A percentile compares a stretch with the other conserved stretches of the same genome.
Evolutionary conservation across 306 rosid species (phyloP).

Genomic region (Hippophae gyantsensis): DNA sequence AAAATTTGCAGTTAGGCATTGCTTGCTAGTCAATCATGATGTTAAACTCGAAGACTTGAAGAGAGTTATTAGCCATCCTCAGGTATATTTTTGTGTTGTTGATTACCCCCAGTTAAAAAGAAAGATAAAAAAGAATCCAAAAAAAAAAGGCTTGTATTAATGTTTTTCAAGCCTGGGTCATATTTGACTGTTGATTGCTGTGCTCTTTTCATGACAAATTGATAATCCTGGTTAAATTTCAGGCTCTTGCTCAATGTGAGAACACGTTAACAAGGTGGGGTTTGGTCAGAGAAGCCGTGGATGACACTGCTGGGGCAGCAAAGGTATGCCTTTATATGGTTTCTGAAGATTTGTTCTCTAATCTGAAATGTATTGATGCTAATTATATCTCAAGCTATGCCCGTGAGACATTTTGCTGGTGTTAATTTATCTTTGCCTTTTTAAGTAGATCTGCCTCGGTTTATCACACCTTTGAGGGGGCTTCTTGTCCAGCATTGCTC

Average conservation of each 20-base stretch:
- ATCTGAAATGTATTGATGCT: slow-evolving; percentile 3
- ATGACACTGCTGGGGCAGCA: slow-evolving; percentile 97
- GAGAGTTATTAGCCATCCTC: slow-evolving; percentile 92
- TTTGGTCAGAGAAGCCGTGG: slow-evolving; percentile 84
- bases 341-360: slow-evolving; percentile 4
- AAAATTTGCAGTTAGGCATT: slow-evolving; percentile 80
- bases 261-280: slow-evolving; percentile 61
- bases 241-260: slow-evolving; percentile 99
- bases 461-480: background rate
- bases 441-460: background rate
- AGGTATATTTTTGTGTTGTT: slow-evolving; percentile 29
- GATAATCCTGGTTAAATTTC: slow-evolving; percentile 10
- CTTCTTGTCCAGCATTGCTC: background rate
- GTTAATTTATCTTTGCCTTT: background rate
- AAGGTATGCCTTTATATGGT: slow-evolving; percentile 46
- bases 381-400: background rate
- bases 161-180: no score
- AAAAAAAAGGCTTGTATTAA: no score
- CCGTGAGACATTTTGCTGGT: background rate
- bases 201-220: no score
- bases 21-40: slow-evolving; percentile 80
- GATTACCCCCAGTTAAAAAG: no score
- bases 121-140: no score
- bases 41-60: slow-evolving; percentile 58
- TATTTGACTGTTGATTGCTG: no score